phyloP scores from a whole-genome alignment of 2,329 filamentous ascomycete species.

The Fusarium zealandicum region DNA sequence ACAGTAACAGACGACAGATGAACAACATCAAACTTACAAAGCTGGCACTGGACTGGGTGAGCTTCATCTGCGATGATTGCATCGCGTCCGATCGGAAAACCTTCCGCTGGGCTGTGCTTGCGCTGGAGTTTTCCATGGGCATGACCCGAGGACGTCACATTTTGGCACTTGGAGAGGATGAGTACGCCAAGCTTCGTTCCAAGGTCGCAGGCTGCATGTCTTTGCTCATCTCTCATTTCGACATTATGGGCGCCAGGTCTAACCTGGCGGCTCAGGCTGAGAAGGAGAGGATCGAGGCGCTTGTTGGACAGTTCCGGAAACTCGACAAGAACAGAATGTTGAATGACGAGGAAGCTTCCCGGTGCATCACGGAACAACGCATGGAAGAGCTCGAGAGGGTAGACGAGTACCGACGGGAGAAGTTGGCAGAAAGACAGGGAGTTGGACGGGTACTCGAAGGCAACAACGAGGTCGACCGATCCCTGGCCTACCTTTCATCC shows the following conservation, averaged over 20 bases:
- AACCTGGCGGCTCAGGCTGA: constrained; percentile 93
- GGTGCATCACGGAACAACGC: constrained; percentile 77
- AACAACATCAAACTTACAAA: constrained; percentile 96
- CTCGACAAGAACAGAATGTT: constrained; percentile 76
- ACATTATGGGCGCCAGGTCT: constrained; percentile 97
- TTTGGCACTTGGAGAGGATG: constrained; percentile 84
- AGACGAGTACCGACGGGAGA: constrained; percentile 79
- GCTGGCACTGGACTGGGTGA: constrained; percentile 94
- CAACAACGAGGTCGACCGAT: constrained; percentile 94
- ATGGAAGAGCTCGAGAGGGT: constrained; percentile 75
- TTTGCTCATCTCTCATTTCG: constrained; percentile 95
- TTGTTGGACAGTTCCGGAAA: constrained; percentile 77
- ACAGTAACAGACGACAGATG: constrained; percentile 93
- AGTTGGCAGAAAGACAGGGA: constrained; percentile 84
- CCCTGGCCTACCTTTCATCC: constrained; percentile 90
- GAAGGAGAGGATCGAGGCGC: constrained; percentile 83
- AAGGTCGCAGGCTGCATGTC: constrained; percentile 99
- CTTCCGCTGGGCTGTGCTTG: constrained; percentile 95
- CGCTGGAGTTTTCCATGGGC: constrained; percentile 94
- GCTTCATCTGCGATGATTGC: constrained; percentile 97
- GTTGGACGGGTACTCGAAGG: constrained; percentile 91
- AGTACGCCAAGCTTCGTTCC: constrained; percentile 81
- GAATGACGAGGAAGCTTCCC: constrained; percentile 86
- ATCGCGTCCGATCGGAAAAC: constrained; percentile 92
- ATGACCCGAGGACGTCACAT: constrained; percentile 96